A percentile compares a stretch with the other conserved stretches of the same genome.
Conservation (phyloP, 331 rosid species). For the Stylosanthes scabra region DNA sequence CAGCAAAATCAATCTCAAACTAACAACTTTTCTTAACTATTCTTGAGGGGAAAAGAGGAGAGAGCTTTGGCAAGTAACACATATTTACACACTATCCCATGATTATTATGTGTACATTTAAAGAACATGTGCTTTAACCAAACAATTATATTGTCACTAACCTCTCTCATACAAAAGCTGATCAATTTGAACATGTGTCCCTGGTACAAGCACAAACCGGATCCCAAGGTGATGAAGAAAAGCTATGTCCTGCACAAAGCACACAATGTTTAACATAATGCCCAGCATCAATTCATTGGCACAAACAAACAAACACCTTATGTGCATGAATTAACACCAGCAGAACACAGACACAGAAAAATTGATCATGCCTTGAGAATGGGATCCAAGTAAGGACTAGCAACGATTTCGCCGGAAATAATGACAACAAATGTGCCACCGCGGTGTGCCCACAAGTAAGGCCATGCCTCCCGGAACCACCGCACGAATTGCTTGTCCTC, state of each 20-base stretch:
- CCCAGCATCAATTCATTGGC: background rate
- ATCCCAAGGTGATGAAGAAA: conserved; percentile 95
- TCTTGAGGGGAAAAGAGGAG: too few relatives aligned
- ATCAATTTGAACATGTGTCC: conserved; percentile 90
- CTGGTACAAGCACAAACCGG: conserved; percentile 87
- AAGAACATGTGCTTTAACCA: conserved; percentile 13
- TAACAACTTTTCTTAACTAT: conserved; percentile 1
- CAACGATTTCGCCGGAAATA: conserved; percentile 83
- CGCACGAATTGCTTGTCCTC: conserved; percentile 87
- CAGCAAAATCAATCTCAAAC: conserved; percentile 16
- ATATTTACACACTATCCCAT: background rate
- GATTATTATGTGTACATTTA: background rate
- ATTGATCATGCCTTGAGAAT: conserved; percentile 77
- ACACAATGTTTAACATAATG: conserved; percentile 1
- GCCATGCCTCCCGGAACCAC: conserved; percentile 97
- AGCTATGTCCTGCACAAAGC: conserved; percentile 86
- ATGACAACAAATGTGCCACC: conserved; percentile 83
- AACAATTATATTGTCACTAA: conserved; percentile 36
- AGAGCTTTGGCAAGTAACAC: conserved; percentile 9
- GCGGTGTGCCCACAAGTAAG: conserved; percentile 84
- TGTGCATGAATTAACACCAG: conserved; percentile 6
- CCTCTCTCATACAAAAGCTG: conserved; percentile 83
- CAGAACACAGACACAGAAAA: conserved; percentile 11
- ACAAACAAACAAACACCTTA: background rate
- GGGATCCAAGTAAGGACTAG: conserved; percentile 67